phyloP scores from a whole-genome alignment of 176 grass and related monocot genomes.

The Musa troglodytarum region DNA sequence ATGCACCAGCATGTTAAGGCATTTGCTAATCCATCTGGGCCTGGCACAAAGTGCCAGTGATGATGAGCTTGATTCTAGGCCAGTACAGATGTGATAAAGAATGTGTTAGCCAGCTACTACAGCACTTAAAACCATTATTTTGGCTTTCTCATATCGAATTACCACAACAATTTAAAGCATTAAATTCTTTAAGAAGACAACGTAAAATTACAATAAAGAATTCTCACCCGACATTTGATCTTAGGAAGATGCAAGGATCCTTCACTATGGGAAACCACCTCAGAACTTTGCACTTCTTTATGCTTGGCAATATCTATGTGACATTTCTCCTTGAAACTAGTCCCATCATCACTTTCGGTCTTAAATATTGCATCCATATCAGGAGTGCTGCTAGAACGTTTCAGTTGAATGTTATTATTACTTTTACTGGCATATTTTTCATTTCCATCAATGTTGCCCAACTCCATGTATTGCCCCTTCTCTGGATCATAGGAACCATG shows the following conservation, averaged over 20 bases:
- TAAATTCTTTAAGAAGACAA: constrained; percentile 16
- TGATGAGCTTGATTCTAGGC: no score
- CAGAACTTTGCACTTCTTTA: constrained; percentile 31
- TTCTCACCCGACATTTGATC: constrained; percentile 85
- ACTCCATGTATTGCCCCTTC: constrained; percentile 33
- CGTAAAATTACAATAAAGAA: constrained; percentile 28
- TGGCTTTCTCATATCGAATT: neutral
- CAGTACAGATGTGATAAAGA: neutral
- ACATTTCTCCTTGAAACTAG: constrained; percentile 26
- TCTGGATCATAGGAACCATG: constrained; percentile 36
- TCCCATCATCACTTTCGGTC: constrained; percentile 34
- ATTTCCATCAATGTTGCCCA: constrained; percentile 22
- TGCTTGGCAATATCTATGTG: constrained; percentile 32
- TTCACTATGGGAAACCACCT: constrained; percentile 40
- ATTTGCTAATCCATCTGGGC: no score
- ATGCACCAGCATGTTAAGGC: no score
- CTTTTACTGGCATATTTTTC: constrained; percentile 34
- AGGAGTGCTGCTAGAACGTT: constrained; percentile 76
- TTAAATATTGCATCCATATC: constrained; percentile 63
- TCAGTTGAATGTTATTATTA: constrained; percentile 46
- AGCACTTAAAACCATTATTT: neutral
- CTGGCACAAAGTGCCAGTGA: no score
- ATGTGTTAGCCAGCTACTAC: neutral
- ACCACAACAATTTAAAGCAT: neutral
- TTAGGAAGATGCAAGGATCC: constrained; percentile 52